Percentiles rank a stretch among this genome's conserved stretches.
phyloP scores from a whole-genome alignment of 352 stramenopile genomes.

The Globisporangium ultimum region DNA sequence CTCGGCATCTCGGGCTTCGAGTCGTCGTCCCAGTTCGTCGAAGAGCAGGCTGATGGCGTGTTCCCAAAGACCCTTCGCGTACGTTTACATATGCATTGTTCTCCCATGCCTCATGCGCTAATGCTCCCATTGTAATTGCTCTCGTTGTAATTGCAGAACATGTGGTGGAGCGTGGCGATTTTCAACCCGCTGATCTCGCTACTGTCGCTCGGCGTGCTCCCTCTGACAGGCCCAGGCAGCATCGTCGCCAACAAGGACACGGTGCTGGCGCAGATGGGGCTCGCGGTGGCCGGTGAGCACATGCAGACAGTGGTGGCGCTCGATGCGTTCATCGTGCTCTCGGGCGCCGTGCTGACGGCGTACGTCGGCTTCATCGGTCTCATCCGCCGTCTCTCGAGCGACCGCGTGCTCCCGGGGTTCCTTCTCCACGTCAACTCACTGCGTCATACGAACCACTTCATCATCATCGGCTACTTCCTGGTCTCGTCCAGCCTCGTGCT shows the following conservation, averaged over 20 bases:
- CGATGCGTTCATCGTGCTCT: conserved; percentile 94
- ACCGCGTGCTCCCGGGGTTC: conserved; percentile 83
- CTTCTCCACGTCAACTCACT: conserved; percentile 78
- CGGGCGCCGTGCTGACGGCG: conserved; percentile 89
- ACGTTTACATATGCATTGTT: conserved; percentile 12
- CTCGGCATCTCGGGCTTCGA: conserved; percentile 95
- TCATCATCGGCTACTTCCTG: conserved; percentile 90
- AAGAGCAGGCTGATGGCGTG: conserved; percentile 93
- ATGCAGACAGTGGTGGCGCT: conserved; percentile 82
- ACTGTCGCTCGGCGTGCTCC: conserved; percentile 88
- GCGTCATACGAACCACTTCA: conserved; percentile 90
- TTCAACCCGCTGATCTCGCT: conserved; percentile 94
- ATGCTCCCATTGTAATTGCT: conserved; percentile 4
- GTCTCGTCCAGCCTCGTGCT: conserved; percentile 87
- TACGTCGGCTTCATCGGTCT: conserved; percentile 93
- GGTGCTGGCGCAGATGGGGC: conserved; percentile 89
- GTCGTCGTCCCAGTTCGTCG: conserved; percentile 93
- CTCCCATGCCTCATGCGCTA: not conserved
- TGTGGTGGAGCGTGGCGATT: conserved; percentile 92
- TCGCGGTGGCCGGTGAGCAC: conserved; percentile 67
- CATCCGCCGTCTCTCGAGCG: conserved; percentile 89
- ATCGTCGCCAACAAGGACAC: conserved; percentile 87
- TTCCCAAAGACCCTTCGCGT: conserved; percentile 92
- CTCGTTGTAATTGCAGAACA: conserved; percentile 54
- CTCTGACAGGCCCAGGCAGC: conserved; percentile 62